Conservation (phyloP, 305 asterid genomes). For the Caryopteris hybrid region DNA sequence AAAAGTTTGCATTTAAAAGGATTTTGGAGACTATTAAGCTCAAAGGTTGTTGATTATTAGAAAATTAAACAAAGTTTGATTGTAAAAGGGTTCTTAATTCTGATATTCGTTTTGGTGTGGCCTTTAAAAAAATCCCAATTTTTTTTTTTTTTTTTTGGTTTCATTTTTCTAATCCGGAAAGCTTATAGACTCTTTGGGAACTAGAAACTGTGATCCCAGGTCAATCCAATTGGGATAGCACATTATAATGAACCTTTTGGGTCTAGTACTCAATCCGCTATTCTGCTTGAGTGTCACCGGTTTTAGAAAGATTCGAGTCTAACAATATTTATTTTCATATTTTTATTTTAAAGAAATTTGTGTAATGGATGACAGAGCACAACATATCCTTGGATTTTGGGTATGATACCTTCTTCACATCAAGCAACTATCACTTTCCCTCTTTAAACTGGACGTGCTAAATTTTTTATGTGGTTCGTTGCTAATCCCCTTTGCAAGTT, state of each 20-base stretch:
- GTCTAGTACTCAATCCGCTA: background rate
- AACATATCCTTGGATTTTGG: background rate
- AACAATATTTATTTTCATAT: too few species aligned
- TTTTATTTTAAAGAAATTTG: background rate
- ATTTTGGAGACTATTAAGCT: constrained; percentile 7
- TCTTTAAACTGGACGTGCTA: background rate
- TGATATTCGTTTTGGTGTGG: background rate
- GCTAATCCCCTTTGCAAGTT: background rate
- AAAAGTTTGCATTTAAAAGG: background rate
- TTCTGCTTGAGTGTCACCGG: background rate
- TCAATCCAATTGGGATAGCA: background rate
- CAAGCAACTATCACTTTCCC: background rate
- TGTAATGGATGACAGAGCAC: background rate
- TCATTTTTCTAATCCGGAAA: constrained; percentile 5
- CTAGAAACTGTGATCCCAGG: background rate
- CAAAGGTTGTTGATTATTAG: constrained; percentile 12
- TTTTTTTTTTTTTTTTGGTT: background rate
- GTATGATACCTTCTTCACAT: background rate
- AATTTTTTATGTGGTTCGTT: background rate
- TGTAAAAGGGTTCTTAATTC: background rate
- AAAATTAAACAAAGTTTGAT: background rate
- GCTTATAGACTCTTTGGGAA: background rate
- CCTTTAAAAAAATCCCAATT: background rate
- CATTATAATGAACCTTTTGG: background rate
- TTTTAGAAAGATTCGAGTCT: background rate